A percentile compares a stretch with the other conserved stretches of the same genome.
phyloP scores from a whole-genome alignment of 1,139 yeast species.

The Magnusiomyces sp. region DNA sequence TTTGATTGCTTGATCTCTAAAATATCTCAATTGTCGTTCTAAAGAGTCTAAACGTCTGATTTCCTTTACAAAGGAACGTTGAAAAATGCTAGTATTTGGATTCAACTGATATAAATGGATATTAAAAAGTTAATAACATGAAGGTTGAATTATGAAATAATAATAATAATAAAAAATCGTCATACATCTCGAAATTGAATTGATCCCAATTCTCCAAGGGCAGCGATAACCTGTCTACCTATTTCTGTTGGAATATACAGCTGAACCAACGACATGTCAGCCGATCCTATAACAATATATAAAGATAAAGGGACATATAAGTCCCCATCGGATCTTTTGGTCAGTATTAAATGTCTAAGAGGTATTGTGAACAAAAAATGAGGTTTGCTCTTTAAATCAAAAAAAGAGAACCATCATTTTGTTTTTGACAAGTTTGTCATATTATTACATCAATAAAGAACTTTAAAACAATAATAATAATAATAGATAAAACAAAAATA shows the following conservation, averaged over 20 bases:
- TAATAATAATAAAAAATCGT: neutral
- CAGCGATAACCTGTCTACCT: slow-evolving; percentile 79
- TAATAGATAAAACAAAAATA: too few species aligned
- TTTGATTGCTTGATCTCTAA: slow-evolving; percentile 22
- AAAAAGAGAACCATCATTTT: too few species aligned
- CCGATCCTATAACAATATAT: slow-evolving; percentile 63
- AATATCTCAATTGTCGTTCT: slow-evolving; percentile 46
- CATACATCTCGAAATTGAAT: slow-evolving; percentile 74
- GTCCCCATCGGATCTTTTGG: neutral
- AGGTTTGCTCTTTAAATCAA: neutral
- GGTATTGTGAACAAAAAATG: too few species aligned
- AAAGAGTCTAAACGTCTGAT: slow-evolving; percentile 59
- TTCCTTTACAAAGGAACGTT: slow-evolving; percentile 78
- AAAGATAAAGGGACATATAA: slow-evolving; percentile 51
- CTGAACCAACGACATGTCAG: slow-evolving; percentile 92
- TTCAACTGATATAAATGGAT: slow-evolving; percentile 42
- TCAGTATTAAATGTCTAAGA: too few species aligned
- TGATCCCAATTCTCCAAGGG: slow-evolving; percentile 73
- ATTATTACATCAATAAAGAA: too few species aligned
- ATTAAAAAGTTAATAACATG: too few species aligned
- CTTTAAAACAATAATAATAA: too few species aligned
- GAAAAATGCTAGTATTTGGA: slow-evolving; percentile 68
- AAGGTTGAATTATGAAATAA: neutral
- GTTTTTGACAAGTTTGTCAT: too few species aligned
- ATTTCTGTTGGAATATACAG: slow-evolving; percentile 86